Percentiles rank a stretch among this genome's conserved stretches.
Evolutionary conservation across 192 early-diverging fungal species (phyloP).

Genomic region (Coemansia sp.): DNA sequence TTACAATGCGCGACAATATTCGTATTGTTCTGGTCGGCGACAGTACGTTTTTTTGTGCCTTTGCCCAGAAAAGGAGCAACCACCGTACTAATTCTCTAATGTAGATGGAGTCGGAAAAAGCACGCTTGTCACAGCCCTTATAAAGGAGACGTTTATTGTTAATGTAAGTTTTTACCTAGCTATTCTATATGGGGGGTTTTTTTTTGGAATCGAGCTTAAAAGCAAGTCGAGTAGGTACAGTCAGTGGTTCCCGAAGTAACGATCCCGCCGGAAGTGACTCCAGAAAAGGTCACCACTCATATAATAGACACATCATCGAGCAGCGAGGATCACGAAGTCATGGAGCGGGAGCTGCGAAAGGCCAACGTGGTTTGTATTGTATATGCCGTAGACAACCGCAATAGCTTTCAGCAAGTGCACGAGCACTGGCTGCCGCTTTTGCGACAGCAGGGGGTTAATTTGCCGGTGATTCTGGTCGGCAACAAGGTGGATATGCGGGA

Average conservation of each 20-base stretch:
- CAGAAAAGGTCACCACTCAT: conserved; percentile 94
- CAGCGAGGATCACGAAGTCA: conserved; percentile 84
- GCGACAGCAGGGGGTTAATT: conserved; percentile 86
- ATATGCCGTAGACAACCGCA: conserved; percentile 84
- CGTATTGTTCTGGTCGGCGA: conserved; percentile 93
- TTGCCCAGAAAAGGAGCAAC: neutral
- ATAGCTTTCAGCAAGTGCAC: conserved; percentile 81
- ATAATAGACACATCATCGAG: conserved; percentile 93
- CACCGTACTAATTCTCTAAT: conserved; percentile 3
- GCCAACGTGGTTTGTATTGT: conserved; percentile 99
- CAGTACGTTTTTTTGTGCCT: conserved; percentile 53
- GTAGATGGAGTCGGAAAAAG: conserved; percentile 90
- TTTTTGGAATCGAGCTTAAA: conserved; percentile 61
- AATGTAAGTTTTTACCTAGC: conserved; percentile 59
- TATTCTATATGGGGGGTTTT: no score
- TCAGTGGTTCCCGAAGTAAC: conserved; percentile 99
- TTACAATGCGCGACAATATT: conserved; percentile 77
- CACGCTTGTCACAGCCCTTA: conserved; percentile 93
- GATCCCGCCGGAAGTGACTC: conserved; percentile 96
- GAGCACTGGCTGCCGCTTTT: conserved; percentile 94
- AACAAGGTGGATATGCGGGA: conserved; percentile 53
- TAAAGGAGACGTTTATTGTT: conserved; percentile 93
- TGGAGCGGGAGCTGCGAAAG: conserved; percentile 92
- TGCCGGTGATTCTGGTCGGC: conserved; percentile 80
- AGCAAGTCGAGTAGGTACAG: conserved; percentile 93